phyloP scores from a whole-genome alignment of 2,329 filamentous ascomycete genomes.

The Plectosphaerella cucumerina region DNA sequence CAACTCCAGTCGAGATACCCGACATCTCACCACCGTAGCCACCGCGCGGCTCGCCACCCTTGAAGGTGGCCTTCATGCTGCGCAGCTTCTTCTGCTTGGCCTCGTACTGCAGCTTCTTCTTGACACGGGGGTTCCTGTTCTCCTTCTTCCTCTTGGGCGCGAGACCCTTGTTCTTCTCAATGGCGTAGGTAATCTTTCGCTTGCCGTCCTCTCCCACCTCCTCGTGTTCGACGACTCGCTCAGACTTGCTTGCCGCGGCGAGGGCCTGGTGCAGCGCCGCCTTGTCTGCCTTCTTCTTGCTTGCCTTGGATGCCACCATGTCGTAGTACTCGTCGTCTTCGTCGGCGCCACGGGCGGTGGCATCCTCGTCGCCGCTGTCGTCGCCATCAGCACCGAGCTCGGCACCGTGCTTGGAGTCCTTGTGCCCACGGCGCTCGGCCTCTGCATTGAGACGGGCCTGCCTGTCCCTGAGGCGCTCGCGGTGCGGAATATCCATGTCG shows the following conservation, averaged over 20 bases:
- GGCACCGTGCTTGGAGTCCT: constrained; percentile 57
- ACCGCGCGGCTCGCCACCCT: constrained; percentile 76
- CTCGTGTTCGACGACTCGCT: constrained; percentile 61
- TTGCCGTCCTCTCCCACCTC: constrained; percentile 79
- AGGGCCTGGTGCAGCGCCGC: constrained; percentile 50
- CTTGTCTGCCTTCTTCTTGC: constrained; percentile 72
- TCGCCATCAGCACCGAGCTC: constrained; percentile 65
- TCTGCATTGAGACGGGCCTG: constrained; percentile 84
- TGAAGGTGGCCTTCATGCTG: constrained; percentile 81
- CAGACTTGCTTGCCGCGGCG: constrained; percentile 58
- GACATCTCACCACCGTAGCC: constrained; percentile 90
- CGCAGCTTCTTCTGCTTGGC: constrained; percentile 96
- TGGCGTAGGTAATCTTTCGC: constrained; percentile 86
- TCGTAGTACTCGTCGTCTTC: constrained; percentile 83
- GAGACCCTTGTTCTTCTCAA: constrained; percentile 96
- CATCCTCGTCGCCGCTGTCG: constrained; percentile 65
- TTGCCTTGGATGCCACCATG: constrained; percentile 68
- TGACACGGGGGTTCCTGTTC: constrained; percentile 88
- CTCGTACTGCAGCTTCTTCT: constrained; percentile 96
- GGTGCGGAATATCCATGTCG: constrained; percentile 79
- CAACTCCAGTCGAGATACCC: constrained; percentile 89
- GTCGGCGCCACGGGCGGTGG: constrained; percentile 41
- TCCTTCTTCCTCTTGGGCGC: constrained; percentile 90
- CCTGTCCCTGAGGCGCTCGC: constrained; percentile 82
- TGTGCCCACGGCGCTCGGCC: constrained; percentile 76